phyloP scores from a whole-genome alignment of 2,329 filamentous ascomycete genomes.

The Colletotrichum sp. region DNA sequence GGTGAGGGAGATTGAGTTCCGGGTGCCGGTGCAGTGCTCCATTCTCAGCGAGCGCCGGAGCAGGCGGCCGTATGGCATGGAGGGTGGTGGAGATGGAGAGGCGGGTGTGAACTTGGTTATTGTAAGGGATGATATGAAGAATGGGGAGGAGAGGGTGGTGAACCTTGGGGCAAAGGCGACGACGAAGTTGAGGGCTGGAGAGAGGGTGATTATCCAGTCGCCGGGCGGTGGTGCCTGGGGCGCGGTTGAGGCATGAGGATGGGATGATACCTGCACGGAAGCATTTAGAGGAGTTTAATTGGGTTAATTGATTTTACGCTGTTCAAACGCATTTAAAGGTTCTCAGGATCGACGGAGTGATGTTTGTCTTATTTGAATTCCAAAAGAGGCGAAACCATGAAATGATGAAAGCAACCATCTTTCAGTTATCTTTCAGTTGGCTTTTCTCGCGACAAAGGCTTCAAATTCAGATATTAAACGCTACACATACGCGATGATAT shows the following conservation, averaged over 20 bases:
- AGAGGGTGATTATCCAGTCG: conserved; percentile 21
- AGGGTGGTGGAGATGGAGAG: conserved; percentile 71
- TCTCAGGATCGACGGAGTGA: neutral
- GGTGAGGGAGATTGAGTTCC: conserved; percentile 80
- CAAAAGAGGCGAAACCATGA: fast-evolving
- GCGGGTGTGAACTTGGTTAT: conserved; percentile 77
- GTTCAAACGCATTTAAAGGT: fast-evolving
- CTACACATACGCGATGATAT: neutral
- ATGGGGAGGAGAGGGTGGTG: conserved; percentile 35
- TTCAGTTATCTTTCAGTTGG: neutral
- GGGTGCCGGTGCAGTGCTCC: conserved; percentile 77
- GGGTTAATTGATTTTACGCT: neutral
- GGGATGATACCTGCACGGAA: neutral
- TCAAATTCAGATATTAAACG: neutral
- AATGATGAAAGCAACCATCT: neutral
- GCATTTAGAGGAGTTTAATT: neutral
- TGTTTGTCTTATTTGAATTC: neutral
- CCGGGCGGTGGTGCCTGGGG: conserved; percentile 20
- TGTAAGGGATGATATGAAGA: conserved; percentile 28
- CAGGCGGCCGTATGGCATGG: conserved; percentile 76
- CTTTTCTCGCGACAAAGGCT: neutral
- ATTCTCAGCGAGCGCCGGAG: conserved; percentile 82
- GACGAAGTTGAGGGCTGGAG: conserved; percentile 14
- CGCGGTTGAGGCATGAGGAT: neutral
- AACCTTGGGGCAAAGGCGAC: conserved; percentile 22